Percentiles rank a stretch among this genome's conserved stretches.
Evolutionary conservation across 371 early-diverging fungal genomes (phyloP).

Genomic region (Apophysomyces trapeziformis): DNA sequence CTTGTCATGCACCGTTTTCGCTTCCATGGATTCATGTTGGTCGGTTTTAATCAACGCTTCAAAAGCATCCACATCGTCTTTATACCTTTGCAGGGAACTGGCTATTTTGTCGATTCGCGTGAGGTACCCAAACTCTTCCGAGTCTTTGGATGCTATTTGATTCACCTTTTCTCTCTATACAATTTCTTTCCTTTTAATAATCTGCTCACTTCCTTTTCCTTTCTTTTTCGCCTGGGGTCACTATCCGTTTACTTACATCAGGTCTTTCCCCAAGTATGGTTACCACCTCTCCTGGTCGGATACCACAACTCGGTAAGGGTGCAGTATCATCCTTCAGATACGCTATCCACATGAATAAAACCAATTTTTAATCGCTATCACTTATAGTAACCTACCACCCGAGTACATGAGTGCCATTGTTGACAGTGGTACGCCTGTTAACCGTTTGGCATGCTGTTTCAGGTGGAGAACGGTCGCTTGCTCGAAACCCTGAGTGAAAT

Average conservation of each 20-base stretch:
- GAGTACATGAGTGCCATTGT: slow-evolving; percentile 12
- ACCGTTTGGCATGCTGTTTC: slow-evolving; percentile 6
- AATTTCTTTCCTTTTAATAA: background rate
- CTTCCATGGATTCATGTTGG: background rate
- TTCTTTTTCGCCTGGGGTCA: background rate
- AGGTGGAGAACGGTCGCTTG: slow-evolving; percentile 10
- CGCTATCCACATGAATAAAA: slow-evolving; percentile 8
- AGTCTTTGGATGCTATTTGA: slow-evolving; percentile 11
- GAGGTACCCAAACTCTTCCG: slow-evolving; percentile 12
- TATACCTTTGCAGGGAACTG: background rate
- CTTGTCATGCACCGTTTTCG: background rate
- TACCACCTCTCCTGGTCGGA: slow-evolving; percentile 1
- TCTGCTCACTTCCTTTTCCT: background rate
- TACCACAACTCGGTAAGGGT: slow-evolving; percentile 14
- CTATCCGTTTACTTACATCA: background rate
- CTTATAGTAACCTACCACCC: slow-evolving; percentile 7
- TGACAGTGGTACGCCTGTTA: slow-evolving; percentile 15
- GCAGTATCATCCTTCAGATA: slow-evolving; percentile 20
- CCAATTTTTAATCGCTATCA: background rate
- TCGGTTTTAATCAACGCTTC: background rate
- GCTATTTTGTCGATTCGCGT: slow-evolving; percentile 10
- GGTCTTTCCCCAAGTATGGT: slow-evolving; percentile 7
- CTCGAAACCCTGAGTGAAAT: slow-evolving; percentile 10
- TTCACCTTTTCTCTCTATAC: background rate
- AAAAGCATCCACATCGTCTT: background rate